Conservation (phyloP, 108 stramenopile species). For the Nitzschia sp. region DNA sequence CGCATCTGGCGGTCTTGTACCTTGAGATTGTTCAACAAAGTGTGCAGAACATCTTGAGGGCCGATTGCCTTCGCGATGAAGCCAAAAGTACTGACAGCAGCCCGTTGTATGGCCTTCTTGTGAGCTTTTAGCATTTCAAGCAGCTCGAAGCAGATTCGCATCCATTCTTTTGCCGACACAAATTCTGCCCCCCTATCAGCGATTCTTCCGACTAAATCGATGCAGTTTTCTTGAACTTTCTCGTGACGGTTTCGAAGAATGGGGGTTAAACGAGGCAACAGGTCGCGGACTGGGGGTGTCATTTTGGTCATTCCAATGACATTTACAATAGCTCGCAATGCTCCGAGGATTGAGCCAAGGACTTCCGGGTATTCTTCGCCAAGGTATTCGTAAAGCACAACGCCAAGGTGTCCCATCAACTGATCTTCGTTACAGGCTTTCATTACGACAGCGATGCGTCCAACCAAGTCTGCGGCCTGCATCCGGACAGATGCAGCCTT, state of each 20-base stretch:
- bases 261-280: constrained; percentile 97
- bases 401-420: constrained; percentile 98
- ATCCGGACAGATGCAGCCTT: constrained; percentile 96
- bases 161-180: constrained; percentile 98
- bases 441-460: constrained; percentile 97
- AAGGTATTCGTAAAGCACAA: constrained; percentile 98
- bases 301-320: constrained; percentile 99
- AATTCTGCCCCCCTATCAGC: constrained; percentile 97
- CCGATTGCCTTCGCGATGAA: constrained; percentile 99
- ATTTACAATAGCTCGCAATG: constrained; percentile 95
- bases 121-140: constrained; percentile 98
- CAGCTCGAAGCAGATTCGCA: constrained; percentile 99
- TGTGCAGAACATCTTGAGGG: constrained; percentile 98
- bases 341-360: constrained; percentile 94
- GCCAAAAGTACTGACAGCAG: constrained; percentile 98
- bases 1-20: constrained; percentile 98
- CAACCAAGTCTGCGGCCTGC: constrained; percentile 99
- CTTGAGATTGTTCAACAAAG: constrained; percentile 97
- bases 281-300: constrained; percentile 96
- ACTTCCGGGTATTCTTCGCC: constrained; percentile 99
- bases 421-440: constrained; percentile 97
- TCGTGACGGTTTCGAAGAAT: constrained; percentile 98
- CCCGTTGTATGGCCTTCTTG: constrained; percentile 96
- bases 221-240: constrained; percentile 98
- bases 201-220: constrained; percentile 96